These are phyloP conservation scores for Neurospora sp. DNA, from an alignment of 2,329 filamentous ascomycete genomes.

Conservation along the genomic window DNA sequence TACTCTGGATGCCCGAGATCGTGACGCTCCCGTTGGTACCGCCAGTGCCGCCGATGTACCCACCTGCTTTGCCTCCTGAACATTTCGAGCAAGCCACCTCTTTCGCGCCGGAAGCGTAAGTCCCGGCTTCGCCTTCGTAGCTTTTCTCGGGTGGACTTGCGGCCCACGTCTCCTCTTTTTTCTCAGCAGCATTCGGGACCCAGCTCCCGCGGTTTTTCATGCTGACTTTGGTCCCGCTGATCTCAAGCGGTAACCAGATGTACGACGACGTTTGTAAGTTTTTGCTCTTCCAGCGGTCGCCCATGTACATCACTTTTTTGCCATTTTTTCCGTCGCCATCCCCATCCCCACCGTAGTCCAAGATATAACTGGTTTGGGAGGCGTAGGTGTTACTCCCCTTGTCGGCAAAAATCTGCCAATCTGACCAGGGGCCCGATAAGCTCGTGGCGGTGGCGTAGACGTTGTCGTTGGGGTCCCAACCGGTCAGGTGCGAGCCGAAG, in stretches of 20 bases:
- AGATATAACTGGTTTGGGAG: slow-evolving; percentile 52
- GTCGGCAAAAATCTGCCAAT: slow-evolving; percentile 50
- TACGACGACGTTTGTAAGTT: slow-evolving; percentile 46
- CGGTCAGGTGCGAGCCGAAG: slow-evolving; percentile 49
- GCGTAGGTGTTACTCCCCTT: slow-evolving; percentile 45
- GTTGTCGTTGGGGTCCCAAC: slow-evolving; percentile 56
- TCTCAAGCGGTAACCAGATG: slow-evolving; percentile 51
- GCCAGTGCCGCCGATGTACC: slow-evolving; percentile 43
- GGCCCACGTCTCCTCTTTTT: slow-evolving; percentile 2
- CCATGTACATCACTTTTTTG: slow-evolving; percentile 45
- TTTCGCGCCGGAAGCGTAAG: slow-evolving; percentile 6
- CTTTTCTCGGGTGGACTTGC: slow-evolving; percentile 30
- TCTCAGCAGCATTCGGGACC: slow-evolving; percentile 27
- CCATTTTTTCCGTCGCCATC: no score
- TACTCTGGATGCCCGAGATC: slow-evolving; percentile 10
- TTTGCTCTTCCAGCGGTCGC: slow-evolving; percentile 54
- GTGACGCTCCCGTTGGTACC: slow-evolving; percentile 31
- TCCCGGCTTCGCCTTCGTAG: slow-evolving; percentile 22
- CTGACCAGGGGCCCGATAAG: slow-evolving; percentile 36
- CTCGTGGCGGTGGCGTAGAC: slow-evolving; percentile 13
- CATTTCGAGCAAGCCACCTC: slow-evolving; percentile 40
- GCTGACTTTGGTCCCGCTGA: slow-evolving; percentile 41
- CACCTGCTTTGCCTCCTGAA: slow-evolving; percentile 37
- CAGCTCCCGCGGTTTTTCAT: slow-evolving; percentile 46
- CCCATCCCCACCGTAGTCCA: slow-evolving; percentile 29